A percentile compares a stretch with the other conserved stretches of the same genome.
Conservation (phyloP, 805 yeast genomes). For the Kodamaea laetipori region DNA sequence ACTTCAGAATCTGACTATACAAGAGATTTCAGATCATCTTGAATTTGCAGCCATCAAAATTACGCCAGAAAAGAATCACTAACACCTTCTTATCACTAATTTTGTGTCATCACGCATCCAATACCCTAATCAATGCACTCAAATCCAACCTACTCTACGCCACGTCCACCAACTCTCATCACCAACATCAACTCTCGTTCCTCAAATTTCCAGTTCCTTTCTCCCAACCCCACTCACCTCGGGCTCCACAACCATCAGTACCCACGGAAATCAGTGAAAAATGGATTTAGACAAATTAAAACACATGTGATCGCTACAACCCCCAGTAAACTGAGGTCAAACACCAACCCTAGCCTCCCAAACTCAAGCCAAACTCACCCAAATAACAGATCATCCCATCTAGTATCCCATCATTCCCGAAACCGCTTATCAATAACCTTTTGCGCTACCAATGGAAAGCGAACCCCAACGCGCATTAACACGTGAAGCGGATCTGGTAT, state of each 20-base stretch:
- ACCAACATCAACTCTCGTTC: too few species aligned
- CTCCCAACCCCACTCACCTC: background rate
- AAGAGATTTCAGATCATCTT: too few species aligned
- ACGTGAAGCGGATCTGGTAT: conserved; percentile 13
- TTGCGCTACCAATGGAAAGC: conserved; percentile 5
- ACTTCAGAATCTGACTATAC: too few species aligned
- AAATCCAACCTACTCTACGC: background rate
- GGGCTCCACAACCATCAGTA: background rate
- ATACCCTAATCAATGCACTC: too few species aligned
- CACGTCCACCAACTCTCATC: too few species aligned
- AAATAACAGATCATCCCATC: background rate
- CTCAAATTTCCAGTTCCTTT: background rate
- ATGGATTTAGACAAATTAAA: background rate
- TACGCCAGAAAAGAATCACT: too few species aligned
- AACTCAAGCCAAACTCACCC: background rate
- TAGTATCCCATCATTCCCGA: too few species aligned
- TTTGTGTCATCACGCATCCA: conserved; percentile 3
- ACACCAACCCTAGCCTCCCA: background rate
- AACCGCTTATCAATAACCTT: background rate
- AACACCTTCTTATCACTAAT: background rate
- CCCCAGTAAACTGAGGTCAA: background rate
- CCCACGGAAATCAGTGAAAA: background rate
- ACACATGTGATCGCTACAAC: background rate
- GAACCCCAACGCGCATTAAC: conserved; percentile 6
- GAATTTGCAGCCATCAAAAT: too few species aligned